Conservation (phyloP, 352 stramenopile genomes). For the Globisporangium acanthophoron region DNA sequence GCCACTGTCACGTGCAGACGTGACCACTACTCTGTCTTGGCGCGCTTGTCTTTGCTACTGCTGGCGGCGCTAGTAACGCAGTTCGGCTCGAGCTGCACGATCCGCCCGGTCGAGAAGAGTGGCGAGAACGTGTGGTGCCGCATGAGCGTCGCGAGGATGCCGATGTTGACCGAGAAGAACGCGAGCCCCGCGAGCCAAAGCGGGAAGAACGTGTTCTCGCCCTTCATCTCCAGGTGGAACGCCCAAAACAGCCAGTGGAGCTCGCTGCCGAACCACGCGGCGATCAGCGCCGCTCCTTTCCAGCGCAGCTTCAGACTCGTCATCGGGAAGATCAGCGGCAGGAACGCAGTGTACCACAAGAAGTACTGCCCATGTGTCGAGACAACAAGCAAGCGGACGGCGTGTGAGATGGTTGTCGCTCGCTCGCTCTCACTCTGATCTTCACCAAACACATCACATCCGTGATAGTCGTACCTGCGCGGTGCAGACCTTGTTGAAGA, state of each 20-base stretch:
- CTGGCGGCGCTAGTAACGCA: not conserved
- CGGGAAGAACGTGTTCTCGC: slow-evolving; percentile 82
- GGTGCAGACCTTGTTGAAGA: slow-evolving; percentile 95
- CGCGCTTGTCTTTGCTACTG: not conserved
- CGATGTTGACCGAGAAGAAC: slow-evolving; percentile 89
- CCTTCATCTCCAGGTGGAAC: slow-evolving; percentile 88
- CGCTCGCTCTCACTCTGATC: not conserved
- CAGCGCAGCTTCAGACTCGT: slow-evolving; percentile 57
- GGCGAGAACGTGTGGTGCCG: slow-evolving; percentile 49
- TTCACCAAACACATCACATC: no score
- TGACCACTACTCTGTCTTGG: slow-evolving; percentile 4
- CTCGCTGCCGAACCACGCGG: slow-evolving; percentile 70
- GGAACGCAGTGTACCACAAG: slow-evolving; percentile 95
- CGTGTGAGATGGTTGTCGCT: not conserved
- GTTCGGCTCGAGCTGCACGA: slow-evolving; percentile 36
- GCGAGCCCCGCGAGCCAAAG: slow-evolving; percentile 83
- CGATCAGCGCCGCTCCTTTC: slow-evolving; percentile 62
- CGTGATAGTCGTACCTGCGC: slow-evolving; percentile 45
- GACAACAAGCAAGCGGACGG: no score
- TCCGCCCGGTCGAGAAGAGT: slow-evolving; percentile 39
- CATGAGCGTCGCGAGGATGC: slow-evolving; percentile 73
- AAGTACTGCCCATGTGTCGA: slow-evolving; percentile 91
- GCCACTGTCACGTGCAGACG: no score
- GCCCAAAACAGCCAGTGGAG: slow-evolving; percentile 89
- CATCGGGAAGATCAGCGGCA: slow-evolving; percentile 83